These are phyloP conservation scores for Penicillium sp. DNA, from an alignment of 2,329 filamentous ascomycete genomes.

Conservation along the genomic window DNA sequence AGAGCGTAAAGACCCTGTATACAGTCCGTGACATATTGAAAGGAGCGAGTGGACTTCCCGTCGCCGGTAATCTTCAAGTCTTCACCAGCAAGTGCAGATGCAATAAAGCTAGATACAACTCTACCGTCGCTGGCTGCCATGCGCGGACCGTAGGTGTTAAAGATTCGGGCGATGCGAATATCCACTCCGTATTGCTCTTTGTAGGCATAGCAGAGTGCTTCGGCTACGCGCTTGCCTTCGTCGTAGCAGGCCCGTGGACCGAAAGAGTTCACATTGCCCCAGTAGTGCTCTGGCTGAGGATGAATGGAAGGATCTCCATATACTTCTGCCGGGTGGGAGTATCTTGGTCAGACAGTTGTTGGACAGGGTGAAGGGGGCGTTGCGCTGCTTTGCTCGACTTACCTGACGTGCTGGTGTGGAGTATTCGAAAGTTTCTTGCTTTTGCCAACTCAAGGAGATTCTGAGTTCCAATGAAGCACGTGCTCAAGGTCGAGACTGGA, in stretches of 20 bases:
- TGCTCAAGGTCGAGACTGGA: slow-evolving; percentile 32
- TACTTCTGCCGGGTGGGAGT: slow-evolving; percentile 19
- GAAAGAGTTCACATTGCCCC: slow-evolving; percentile 46
- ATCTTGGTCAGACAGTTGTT: not conserved
- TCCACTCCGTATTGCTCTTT: slow-evolving; percentile 28
- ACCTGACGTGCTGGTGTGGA: slow-evolving; percentile 35
- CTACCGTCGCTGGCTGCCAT: slow-evolving; percentile 33
- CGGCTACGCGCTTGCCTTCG: slow-evolving; percentile 44
- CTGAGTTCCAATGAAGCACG: slow-evolving; percentile 33
- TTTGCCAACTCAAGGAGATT: slow-evolving; percentile 34
- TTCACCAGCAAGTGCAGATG: slow-evolving; percentile 27
- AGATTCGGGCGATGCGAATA: slow-evolving; percentile 36
- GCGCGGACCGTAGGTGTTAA: slow-evolving; percentile 37
- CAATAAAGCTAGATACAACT: slow-evolving; percentile 36
- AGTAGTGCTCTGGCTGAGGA: slow-evolving; percentile 34
- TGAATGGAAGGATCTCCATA: slow-evolving; percentile 35
- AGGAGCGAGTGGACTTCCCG: slow-evolving; percentile 32
- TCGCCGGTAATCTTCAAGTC: slow-evolving; percentile 33
- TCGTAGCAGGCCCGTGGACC: slow-evolving; percentile 46
- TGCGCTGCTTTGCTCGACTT: not conserved
- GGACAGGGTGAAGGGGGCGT: not conserved
- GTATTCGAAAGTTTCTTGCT: slow-evolving; percentile 28
- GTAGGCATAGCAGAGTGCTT: slow-evolving; percentile 40
- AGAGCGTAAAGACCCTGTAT: slow-evolving; percentile 30
- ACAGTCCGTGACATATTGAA: slow-evolving; percentile 35